phyloP scores from a whole-genome alignment of 306 rosid species.

The Rosa multiflora region DNA sequence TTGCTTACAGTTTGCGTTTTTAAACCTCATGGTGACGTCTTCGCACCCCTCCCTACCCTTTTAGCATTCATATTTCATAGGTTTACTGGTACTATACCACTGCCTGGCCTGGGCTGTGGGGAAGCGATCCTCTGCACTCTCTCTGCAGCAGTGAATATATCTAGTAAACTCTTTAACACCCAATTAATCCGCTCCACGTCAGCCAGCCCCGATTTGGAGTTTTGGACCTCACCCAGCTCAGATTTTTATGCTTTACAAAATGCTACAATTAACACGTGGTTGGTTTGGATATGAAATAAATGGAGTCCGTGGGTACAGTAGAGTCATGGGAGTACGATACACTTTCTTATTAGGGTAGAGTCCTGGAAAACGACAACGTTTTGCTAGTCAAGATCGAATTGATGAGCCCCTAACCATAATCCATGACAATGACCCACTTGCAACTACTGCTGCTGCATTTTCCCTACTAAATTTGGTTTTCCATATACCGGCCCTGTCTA shows the following conservation, averaged over 20 bases:
- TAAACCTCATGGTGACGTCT: constrained; percentile 32
- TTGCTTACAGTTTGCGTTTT: constrained; percentile 18
- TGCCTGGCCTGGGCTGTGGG: not conserved
- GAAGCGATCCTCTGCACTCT: not conserved
- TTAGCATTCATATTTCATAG: constrained; percentile 24
- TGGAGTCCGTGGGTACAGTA: not conserved
- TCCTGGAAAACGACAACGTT: not conserved
- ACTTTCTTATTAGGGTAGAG: not conserved
- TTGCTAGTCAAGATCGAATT: constrained; percentile 1
- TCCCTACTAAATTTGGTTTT: not conserved
- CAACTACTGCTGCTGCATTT: not conserved
- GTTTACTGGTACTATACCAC: not conserved
- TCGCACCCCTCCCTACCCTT: not conserved
- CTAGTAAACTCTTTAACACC: not conserved
- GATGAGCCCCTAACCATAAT: constrained; percentile 3
- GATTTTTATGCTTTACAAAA: not conserved
- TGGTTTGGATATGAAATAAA: not conserved
- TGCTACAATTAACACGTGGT: not conserved
- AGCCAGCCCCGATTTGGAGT: not conserved
- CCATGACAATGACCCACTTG: constrained; percentile 5
- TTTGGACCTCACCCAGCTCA: not conserved
- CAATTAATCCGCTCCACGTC: constrained; percentile 20
- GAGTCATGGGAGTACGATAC: not conserved
- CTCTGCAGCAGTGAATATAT: not conserved
- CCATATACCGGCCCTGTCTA: not conserved